These are phyloP conservation scores for Boletellus ananas DNA, from an alignment of 768 basidiomycete genomes.

Conservation along the genomic window DNA sequence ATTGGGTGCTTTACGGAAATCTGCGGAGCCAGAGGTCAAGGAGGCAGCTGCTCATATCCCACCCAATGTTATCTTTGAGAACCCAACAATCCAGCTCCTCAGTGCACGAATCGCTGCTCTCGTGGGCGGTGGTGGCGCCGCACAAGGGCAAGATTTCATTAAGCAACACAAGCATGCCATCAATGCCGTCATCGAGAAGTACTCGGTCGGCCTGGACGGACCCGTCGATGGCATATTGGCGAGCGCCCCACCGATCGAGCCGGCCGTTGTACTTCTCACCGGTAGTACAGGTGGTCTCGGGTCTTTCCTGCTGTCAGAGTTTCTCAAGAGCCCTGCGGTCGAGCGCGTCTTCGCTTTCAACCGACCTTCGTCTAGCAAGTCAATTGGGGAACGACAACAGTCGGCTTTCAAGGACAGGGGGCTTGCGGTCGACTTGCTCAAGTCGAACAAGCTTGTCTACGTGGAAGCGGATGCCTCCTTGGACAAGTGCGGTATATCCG, in stretches of 20 bases:
- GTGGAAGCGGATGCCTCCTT: conserved; percentile 37
- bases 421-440: conserved; percentile 30
- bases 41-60: conserved; percentile 22
- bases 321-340: conserved; percentile 25
- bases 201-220: conserved; percentile 23
- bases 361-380: conserved; percentile 13
- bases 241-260: background rate
- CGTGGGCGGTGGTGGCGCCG: background rate
- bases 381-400: conserved; percentile 27
- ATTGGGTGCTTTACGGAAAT: conserved; percentile 20
- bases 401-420: conserved; percentile 35
- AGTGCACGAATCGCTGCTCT: conserved; percentile 6
- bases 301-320: conserved; percentile 32
- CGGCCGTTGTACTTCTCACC: conserved; percentile 25
- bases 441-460: conserved; percentile 32
- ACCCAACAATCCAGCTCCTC: conserved; percentile 34
- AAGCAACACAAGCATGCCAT: conserved; percentile 18
- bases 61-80: conserved; percentile 31
- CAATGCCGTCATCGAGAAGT: conserved; percentile 38
- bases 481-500: conserved; percentile 29
- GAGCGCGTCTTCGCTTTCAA: conserved; percentile 36
- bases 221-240: conserved; percentile 14
- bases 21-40: conserved; percentile 20
- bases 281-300: conserved; percentile 45
- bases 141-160: background rate